Evolutionary conservation across 1,139 yeast genomes (phyloP).

Genomic region (Spencermartinsiella ligniputridi): DNA sequence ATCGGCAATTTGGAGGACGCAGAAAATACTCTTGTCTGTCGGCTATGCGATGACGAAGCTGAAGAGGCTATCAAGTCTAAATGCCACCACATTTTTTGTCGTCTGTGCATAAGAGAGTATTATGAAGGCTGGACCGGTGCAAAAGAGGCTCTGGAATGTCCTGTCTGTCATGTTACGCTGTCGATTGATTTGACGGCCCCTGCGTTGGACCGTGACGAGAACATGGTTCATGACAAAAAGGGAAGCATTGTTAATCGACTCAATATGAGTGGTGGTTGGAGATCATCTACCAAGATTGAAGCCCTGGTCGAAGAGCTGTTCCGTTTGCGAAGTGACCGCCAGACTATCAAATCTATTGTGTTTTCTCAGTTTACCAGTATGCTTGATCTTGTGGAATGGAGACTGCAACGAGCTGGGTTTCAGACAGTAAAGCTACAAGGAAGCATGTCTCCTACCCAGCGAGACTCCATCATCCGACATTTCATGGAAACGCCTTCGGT

Average conservation of each 20-base stretch:
- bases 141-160: constrained; percentile 67
- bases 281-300: constrained; percentile 92
- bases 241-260: constrained; percentile 88
- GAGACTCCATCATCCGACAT: constrained; percentile 84
- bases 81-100: constrained; percentile 89
- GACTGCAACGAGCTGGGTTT: constrained; percentile 89
- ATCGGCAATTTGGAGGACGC: constrained; percentile 20
- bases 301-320: constrained; percentile 92
- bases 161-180: constrained; percentile 90
- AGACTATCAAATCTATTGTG: constrained; percentile 90
- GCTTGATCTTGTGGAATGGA: constrained; percentile 94
- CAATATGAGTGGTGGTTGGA: constrained; percentile 82
- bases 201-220: constrained; percentile 64
- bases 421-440: constrained; percentile 92
- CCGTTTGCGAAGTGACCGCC: constrained; percentile 75
- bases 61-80: constrained; percentile 94
- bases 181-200: constrained; percentile 89
- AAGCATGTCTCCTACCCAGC: constrained; percentile 91
- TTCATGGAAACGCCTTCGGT: constrained; percentile 90
- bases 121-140: constrained; percentile 75
- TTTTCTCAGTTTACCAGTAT: constrained; percentile 96
- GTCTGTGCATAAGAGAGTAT: constrained; percentile 87
- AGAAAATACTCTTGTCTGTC: constrained; percentile 75
- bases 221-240: constrained; percentile 42
- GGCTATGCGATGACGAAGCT: constrained; percentile 94